These are phyloP conservation scores for Medakamo hakoo DNA, from an alignment of 139 green algal genomes.

Conservation along the genomic window DNA sequence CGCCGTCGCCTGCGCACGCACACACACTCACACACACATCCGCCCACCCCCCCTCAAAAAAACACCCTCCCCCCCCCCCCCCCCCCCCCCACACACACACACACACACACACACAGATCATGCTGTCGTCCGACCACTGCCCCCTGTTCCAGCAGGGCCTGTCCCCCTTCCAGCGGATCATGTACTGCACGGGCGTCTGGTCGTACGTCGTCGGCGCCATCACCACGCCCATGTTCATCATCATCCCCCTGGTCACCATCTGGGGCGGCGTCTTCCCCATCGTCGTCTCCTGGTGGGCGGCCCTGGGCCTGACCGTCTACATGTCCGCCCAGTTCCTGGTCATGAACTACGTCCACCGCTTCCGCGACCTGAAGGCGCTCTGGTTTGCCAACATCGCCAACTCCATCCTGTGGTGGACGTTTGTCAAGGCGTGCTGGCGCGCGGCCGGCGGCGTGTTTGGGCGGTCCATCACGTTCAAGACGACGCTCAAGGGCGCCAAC, in stretches of 20 bases:
- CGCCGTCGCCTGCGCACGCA: too few species aligned
- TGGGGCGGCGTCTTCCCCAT: constrained; percentile 46
- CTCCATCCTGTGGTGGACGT: constrained; percentile 35
- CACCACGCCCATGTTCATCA: constrained; percentile 16
- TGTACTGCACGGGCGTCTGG: constrained; percentile 21
- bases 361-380: constrained; percentile 19
- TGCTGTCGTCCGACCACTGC: constrained; percentile 15
- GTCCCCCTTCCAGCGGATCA: constrained; percentile 11
- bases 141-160: constrained; percentile 13
- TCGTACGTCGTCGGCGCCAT: constrained; percentile 21
- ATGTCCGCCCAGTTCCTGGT: constrained; percentile 23
- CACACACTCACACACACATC: too few species aligned
- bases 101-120: constrained; percentile 22
- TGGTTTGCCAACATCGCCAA: constrained; percentile 34
- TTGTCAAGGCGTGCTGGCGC: constrained; percentile 39
- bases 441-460: constrained; percentile 14
- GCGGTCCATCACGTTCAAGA: constrained; percentile 36
- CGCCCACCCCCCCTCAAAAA: too few species aligned
- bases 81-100: too few species aligned
- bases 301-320: constrained; percentile 34
- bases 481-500: constrained; percentile 29
- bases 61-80: too few species aligned
- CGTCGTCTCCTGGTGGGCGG: constrained; percentile 35
- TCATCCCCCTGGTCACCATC: constrained; percentile 8
- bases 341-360: constrained; percentile 17